Evolutionary conservation across 1,284 basidiomycete species (phyloP).

Genomic region (Mrakiaceae sp.): DNA sequence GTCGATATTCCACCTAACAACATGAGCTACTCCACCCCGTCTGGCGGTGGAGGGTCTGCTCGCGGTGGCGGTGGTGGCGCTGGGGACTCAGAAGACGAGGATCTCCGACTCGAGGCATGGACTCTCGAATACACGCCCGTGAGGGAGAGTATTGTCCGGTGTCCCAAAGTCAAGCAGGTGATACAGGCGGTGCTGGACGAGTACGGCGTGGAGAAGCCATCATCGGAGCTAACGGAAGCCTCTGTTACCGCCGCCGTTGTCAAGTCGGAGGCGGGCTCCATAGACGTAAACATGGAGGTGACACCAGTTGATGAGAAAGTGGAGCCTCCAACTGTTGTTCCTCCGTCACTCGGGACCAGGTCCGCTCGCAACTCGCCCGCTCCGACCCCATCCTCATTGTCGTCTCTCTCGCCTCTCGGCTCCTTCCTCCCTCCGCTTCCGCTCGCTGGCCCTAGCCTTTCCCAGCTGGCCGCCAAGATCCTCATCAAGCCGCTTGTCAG

Average conservation of each 20-base stretch:
- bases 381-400: background rate
- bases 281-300: too few species aligned
- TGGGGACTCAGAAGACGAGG: background rate
- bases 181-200: background rate
- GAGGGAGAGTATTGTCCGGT: conserved; percentile 29
- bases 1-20: too few species aligned
- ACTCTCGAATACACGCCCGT: conserved; percentile 33
- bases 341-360: too few species aligned
- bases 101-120: conserved; percentile 26
- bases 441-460: conserved; percentile 25
- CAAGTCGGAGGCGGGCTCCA: too few species aligned
- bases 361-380: background rate
- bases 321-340: too few species aligned
- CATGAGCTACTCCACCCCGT: too few species aligned
- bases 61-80: background rate
- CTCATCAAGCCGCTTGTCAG: conserved; percentile 23
- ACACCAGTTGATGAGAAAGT: too few species aligned
- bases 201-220: background rate
- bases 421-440: conserved; percentile 33
- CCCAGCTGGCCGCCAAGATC: conserved; percentile 20
- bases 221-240: too few species aligned
- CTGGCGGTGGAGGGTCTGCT: too few species aligned
- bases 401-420: conserved; percentile 19
- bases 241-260: too few species aligned
- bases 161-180: conserved; percentile 20